phyloP scores from a whole-genome alignment of 2,329 filamentous ascomycete genomes.

The Claviceps fusiformis region DNA sequence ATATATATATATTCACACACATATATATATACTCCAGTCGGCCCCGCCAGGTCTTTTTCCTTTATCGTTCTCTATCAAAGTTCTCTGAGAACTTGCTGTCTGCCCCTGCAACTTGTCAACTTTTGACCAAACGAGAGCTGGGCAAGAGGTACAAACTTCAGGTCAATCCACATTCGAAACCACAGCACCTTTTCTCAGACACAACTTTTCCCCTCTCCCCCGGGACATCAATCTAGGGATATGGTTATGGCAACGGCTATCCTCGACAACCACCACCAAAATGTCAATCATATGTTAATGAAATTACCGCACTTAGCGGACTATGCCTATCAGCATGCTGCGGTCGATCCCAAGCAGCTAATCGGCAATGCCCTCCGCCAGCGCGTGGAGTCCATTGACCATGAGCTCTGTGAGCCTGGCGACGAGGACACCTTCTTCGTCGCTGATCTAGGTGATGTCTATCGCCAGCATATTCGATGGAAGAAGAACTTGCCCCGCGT shows the following conservation, averaged over 20 bases:
- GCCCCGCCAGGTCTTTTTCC: not conserved
- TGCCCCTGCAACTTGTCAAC: constrained; percentile 2
- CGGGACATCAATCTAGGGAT: constrained; percentile 25
- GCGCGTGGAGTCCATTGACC: constrained; percentile 71
- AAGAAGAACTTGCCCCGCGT: constrained; percentile 86
- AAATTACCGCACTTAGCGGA: constrained; percentile 30
- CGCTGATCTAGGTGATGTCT: constrained; percentile 93
- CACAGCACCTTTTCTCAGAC: not conserved
- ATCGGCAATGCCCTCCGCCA: constrained; percentile 78
- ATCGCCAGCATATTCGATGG: constrained; percentile 97
- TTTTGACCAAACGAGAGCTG: not conserved
- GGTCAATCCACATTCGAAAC: not conserved
- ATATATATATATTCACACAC: not conserved
- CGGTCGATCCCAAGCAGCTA: constrained; percentile 54
- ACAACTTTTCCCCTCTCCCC: constrained; percentile 2
- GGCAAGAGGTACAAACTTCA: not conserved
- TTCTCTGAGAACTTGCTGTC: constrained; percentile 3
- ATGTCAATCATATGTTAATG: constrained; percentile 31
- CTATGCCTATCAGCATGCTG: constrained; percentile 26
- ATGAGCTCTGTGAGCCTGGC: constrained; percentile 76
- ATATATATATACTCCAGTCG: not conserved
- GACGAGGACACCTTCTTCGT: constrained; percentile 98
- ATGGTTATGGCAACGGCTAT: constrained; percentile 54
- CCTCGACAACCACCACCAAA: constrained; percentile 38
- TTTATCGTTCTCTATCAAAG: not conserved